Base-by-base conservation (phyloP, 768 basidiomycete genomes). In the Rhizopogon rudus region DNA sequence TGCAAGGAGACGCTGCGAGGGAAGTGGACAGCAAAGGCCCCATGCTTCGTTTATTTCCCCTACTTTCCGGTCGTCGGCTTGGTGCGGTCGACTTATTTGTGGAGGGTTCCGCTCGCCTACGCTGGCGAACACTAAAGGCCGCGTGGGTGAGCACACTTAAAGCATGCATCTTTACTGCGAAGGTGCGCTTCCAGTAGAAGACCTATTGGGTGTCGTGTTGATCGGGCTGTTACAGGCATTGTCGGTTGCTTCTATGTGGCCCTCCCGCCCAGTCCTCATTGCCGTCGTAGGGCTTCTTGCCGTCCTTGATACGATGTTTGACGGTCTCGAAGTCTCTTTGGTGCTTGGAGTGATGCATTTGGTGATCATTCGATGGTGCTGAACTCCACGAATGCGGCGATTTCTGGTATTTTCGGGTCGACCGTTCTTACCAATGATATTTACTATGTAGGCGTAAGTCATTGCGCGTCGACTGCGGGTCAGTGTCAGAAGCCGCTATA, bases 261-360 rank as follows among this genome's bases (percentile, higher is more conserved):
- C 41, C 31, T 65, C 63, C 6, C 67, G 67, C 39, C 61, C 66
- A 2, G 52, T 65, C 28, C 50, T 71, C 4, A 44, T 70, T 51
- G 66, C 55, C 0, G 52, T 63, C 13, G 63, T 76, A 40, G 65
- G 72, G 7, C 57, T 62, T 1, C 69, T 76, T 1, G 78, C 78
- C 2, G 61, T 81, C 28, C 54, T 68, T 20, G 81, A 83, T 66
- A 78, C 76, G 12, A 68, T 77, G 65, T 75, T 73, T 25, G 78
- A 80, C 44, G 66, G 64, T 20, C 56, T 78, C 9, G 53, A 59
- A 50, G 60, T 71, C 14, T 77, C 78, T 0, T 40, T 74, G 1
- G 55, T 73, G 33, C 66, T 82, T 14, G 75, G 71, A 0, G 22
- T 69, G 22, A 53, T 74, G n/a, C 81, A 83, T 63, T 29, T 77